Percentiles rank a stretch among this genome's conserved stretches.
These are phyloP conservation scores for Jatropha podagrica DNA, from an alignment of 441 rosid genomes.

Conservation along the genomic window DNA sequence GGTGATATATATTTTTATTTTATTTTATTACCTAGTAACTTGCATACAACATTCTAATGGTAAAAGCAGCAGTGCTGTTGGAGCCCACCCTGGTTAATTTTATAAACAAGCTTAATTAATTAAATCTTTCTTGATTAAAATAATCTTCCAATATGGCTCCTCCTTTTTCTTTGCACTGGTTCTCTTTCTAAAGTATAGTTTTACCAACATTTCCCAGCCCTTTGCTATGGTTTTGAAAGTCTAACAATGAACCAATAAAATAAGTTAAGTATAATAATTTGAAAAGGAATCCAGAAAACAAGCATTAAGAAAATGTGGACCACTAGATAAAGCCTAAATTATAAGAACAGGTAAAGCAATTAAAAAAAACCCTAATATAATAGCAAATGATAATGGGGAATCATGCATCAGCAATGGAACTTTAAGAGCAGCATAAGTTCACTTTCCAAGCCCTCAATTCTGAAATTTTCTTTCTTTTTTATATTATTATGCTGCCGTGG, in stretches of 20 bases:
- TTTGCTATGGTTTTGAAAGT: slow-evolving; percentile 29
- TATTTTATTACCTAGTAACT: slow-evolving; percentile 23
- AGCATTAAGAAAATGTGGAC: slow-evolving; percentile 63
- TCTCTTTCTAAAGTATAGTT: slow-evolving; percentile 21
- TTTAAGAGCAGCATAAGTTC: slow-evolving; percentile 20
- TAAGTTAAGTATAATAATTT: slow-evolving; percentile 34
- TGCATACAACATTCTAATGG: slow-evolving; percentile 36
- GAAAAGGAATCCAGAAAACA: slow-evolving; percentile 61
- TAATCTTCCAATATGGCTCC: slow-evolving; percentile 18
- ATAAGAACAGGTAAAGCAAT: slow-evolving; percentile 23
- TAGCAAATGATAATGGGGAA: slow-evolving; percentile 43
- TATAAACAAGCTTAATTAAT: slow-evolving; percentile 17
- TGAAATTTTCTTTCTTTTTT: background rate
- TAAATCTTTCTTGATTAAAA: slow-evolving; percentile 15
- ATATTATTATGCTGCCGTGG: slow-evolving; percentile 33
- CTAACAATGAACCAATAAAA: slow-evolving; percentile 28
- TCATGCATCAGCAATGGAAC: slow-evolving; percentile 47
- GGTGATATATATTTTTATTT: too few species aligned
- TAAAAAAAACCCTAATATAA: slow-evolving; percentile 12
- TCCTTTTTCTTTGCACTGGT: slow-evolving; percentile 18
- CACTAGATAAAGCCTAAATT: slow-evolving; percentile 51
- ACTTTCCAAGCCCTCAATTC: slow-evolving; percentile 31
- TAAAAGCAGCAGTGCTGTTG: slow-evolving; percentile 35
- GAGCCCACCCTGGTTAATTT: slow-evolving; percentile 31
- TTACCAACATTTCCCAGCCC: slow-evolving; percentile 25